Conservation (phyloP, 148 eudicot species). For the Vaccinium macrocarpon region DNA sequence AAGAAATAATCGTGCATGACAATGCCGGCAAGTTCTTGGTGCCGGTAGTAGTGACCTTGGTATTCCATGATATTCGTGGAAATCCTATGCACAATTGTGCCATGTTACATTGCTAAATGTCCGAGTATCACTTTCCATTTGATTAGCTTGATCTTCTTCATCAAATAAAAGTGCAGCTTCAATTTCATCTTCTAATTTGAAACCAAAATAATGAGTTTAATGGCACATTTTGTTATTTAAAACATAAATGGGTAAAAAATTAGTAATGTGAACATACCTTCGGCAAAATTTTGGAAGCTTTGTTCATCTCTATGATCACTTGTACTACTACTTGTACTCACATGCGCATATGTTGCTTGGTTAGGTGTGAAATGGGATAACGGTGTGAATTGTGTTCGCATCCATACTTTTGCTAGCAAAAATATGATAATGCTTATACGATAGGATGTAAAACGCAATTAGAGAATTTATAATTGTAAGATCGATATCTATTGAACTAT, state of each 20-base stretch:
- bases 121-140: not conserved
- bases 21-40: not conserved
- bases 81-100: not conserved
- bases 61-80: not conserved
- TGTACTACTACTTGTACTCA: not conserved
- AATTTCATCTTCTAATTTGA: not conserved
- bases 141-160: no score
- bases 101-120: not conserved
- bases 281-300: not conserved
- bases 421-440: not conserved
- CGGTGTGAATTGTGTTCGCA: not conserved
- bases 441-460: no score
- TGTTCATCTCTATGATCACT: not conserved
- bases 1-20: not conserved
- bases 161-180: not conserved
- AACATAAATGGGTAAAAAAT: no score
- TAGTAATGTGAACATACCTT: not conserved
- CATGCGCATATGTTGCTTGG: not conserved
- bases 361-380: not conserved
- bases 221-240: no score
- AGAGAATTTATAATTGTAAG: no score
- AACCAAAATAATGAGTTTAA: not conserved
- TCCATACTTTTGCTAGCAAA: not conserved
- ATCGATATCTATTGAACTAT: no score
- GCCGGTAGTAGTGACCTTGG: not conserved